Percentiles rank a stretch among this genome's conserved stretches.
Conservation (phyloP, 73 alveolate species). For the Tetrahymena borealis region DNA sequence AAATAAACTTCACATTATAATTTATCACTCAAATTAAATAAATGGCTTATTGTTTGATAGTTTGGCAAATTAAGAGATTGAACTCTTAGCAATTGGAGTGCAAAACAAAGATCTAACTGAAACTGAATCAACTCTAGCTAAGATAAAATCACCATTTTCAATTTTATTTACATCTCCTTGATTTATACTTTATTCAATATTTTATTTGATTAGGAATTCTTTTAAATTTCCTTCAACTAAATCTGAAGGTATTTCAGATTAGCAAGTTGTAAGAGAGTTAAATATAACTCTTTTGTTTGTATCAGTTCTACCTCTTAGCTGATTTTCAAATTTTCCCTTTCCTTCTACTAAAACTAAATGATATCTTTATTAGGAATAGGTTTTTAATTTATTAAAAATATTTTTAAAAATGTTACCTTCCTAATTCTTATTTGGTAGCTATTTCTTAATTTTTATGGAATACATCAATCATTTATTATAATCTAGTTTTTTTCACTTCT, state of each 20-base stretch:
- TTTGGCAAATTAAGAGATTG: not conserved
- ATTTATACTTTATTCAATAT: not conserved
- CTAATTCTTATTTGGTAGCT: not conserved
- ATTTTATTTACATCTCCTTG: not conserved
- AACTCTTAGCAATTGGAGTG: not conserved
- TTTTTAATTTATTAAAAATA: not conserved
- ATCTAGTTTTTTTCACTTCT: constrained; percentile 58
- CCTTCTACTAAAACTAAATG: constrained; percentile 6
- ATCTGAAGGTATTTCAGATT: not conserved
- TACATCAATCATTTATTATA: constrained; percentile 46
- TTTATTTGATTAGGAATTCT: not conserved
- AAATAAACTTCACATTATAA: too few relatives aligned
- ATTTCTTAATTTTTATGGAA: constrained; percentile 6
- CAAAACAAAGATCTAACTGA: not conserved
- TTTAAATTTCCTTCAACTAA: not conserved
- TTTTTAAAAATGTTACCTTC: not conserved
- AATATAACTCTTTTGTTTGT: constrained; percentile 1
- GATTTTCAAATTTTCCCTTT: constrained; percentile 1
- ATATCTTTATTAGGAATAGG: not conserved
- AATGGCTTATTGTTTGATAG: not conserved
- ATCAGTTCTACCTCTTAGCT: constrained; percentile 19
- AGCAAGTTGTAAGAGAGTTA: not conserved
- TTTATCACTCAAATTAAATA: too few relatives aligned
- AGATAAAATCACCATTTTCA: not conserved
- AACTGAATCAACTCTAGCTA: not conserved